A percentile compares a stretch with the other conserved stretches of the same genome.
These are phyloP conservation scores for Rhodomyrtus psidioides DNA, from an alignment of 441 rosid genomes.

Conservation along the genomic window DNA sequence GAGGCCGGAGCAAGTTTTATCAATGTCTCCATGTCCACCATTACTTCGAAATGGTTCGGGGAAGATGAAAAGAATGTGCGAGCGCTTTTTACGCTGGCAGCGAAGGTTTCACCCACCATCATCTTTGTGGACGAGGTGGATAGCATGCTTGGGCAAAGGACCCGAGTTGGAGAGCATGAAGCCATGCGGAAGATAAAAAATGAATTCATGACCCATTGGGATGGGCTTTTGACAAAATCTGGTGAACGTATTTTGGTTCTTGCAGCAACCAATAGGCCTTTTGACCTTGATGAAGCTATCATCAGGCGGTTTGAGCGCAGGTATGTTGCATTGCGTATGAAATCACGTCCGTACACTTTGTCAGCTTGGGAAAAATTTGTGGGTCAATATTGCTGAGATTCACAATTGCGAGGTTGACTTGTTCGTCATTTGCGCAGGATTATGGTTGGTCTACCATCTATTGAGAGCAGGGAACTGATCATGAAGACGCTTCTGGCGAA, in stretches of 20 bases:
- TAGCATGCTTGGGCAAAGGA: slow-evolving; percentile 96
- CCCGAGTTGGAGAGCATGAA: slow-evolving; percentile 96
- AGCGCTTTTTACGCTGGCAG: slow-evolving; percentile 85
- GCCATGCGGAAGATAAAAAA: slow-evolving; percentile 97
- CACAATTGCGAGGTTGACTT: background rate
- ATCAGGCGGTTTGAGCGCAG: slow-evolving; percentile 97
- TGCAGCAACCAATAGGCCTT: slow-evolving; percentile 98
- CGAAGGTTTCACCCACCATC: slow-evolving; percentile 92
- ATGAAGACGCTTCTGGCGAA: slow-evolving; percentile 73
- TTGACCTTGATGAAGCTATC: slow-evolving; percentile 98
- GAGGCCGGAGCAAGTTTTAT: slow-evolving; percentile 99
- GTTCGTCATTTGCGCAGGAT: slow-evolving; percentile 34
- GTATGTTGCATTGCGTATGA: slow-evolving; percentile 14
- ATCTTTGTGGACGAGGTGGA: slow-evolving; percentile 98
- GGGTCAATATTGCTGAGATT: background rate
- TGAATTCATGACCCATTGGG: slow-evolving; percentile 99
- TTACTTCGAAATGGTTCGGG: slow-evolving; percentile 99
- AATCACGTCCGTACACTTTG: background rate
- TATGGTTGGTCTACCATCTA: slow-evolving; percentile 90
- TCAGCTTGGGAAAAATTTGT: background rate
- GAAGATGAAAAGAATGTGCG: slow-evolving; percentile 97
- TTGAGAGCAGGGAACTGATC: slow-evolving; percentile 76
- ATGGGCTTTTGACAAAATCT: slow-evolving; percentile 75
- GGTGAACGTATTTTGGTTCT: slow-evolving; percentile 90
- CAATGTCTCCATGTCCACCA: slow-evolving; percentile 97